A percentile compares a stretch with the other conserved stretches of the same genome.
phyloP scores from a whole-genome alignment of 306 rosid species.

The Ormosia semicastrata region DNA sequence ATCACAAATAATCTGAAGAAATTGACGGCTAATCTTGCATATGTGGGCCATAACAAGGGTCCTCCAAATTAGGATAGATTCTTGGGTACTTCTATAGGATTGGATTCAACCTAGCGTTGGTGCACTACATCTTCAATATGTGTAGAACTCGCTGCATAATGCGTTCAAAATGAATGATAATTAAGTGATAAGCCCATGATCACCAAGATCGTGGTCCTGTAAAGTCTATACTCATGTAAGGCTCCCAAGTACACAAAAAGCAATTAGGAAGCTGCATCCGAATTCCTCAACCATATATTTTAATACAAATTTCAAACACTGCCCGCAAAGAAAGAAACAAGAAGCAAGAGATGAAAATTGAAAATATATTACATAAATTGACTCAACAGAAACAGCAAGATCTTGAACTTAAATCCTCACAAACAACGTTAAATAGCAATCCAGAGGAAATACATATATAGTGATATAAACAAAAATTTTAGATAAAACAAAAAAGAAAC shows the following conservation, averaged over 20 bases:
- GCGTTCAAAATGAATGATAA: not conserved
- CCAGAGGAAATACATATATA: not conserved
- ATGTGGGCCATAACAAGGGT: not conserved
- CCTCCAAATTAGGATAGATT: not conserved
- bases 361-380: not conserved
- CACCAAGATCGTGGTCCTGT: not conserved
- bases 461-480: not conserved
- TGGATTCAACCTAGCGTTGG: too few relatives aligned
- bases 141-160: not conserved
- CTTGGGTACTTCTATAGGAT: too few relatives aligned
- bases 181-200: not conserved
- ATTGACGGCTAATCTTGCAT: not conserved
- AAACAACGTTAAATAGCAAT: not conserved
- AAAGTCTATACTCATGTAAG: not conserved
- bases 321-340: not conserved
- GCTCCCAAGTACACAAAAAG: not conserved
- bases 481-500: not conserved
- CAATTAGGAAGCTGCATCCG: not conserved
- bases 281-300: not conserved
- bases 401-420: not conserved
- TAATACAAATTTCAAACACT: not conserved
- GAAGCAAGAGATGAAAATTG: not conserved
- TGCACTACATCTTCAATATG: too few relatives aligned
- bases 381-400: constrained; percentile 12
- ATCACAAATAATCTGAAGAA: too few relatives aligned